Conservation (phyloP, 257 asterid genomes). For the Solanum appendiculatum region DNA sequence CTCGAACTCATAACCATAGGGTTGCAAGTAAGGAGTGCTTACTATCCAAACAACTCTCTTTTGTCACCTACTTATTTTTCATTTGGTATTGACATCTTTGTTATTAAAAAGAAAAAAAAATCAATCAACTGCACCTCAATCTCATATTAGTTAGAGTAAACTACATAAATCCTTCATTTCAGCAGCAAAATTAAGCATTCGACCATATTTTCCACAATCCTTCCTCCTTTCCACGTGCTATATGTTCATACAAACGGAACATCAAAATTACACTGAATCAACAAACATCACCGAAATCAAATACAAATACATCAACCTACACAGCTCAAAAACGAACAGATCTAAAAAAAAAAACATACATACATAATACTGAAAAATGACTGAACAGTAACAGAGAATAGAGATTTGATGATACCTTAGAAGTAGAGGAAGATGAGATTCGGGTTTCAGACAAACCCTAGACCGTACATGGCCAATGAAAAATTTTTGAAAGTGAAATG, state of each 20-base stretch:
- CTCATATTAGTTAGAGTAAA: background rate
- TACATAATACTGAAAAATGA: background rate
- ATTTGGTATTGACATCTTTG: background rate
- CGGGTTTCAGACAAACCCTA: background rate
- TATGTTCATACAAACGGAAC: background rate
- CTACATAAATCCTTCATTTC: background rate
- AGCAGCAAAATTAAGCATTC: background rate
- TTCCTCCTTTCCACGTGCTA: background rate
- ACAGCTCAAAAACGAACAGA: background rate
- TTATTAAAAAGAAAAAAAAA: background rate
- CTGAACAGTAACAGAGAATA: background rate
- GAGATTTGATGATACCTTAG: background rate
- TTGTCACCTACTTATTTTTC: no score
- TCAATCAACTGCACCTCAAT: background rate
- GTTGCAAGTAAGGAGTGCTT: no score
- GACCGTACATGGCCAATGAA: background rate
- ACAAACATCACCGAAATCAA: background rate
- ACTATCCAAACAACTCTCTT: no score
- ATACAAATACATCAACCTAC: background rate
- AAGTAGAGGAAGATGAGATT: no score
- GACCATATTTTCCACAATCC: background rate
- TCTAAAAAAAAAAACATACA: background rate
- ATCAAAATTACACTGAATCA: background rate
- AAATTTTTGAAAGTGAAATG: background rate
- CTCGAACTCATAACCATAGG: background rate